Conservation (phyloP, 495 filamentous ascomycete genomes). For the Neurospora sp. region DNA sequence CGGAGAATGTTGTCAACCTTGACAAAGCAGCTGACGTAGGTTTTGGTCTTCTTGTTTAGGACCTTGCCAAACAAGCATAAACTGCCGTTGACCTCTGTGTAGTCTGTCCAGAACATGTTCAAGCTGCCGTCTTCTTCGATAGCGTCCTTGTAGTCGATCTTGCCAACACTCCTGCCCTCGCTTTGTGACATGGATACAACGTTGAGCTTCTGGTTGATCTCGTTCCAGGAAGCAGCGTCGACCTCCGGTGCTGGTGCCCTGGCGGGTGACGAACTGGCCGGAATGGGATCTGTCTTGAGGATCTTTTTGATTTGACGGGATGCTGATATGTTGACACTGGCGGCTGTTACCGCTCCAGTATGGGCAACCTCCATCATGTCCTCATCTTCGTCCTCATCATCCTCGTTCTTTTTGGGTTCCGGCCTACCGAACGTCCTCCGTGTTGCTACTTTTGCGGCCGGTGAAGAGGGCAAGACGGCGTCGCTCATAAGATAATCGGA, state of each 20-base stretch:
- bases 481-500: slow-evolving; percentile 67
- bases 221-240: slow-evolving; percentile 82
- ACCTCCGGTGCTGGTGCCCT: slow-evolving; percentile 45
- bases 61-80: slow-evolving; percentile 96
- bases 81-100: slow-evolving; percentile 84
- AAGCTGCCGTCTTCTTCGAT: slow-evolving; percentile 86
- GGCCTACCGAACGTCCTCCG: slow-evolving; percentile 46
- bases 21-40: slow-evolving; percentile 83
- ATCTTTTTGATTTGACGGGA: slow-evolving; percentile 70
- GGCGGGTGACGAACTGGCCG: slow-evolving; percentile 66
- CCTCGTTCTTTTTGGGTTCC: slow-evolving; percentile 52
- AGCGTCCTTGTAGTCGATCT: slow-evolving; percentile 68
- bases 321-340: slow-evolving; percentile 78
- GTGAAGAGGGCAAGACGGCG: slow-evolving; percentile 67
- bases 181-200: slow-evolving; percentile 56
- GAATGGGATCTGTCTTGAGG: slow-evolving; percentile 52
- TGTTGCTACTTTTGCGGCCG: slow-evolving; percentile 67
- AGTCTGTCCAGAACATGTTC: slow-evolving; percentile 95
- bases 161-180: slow-evolving; percentile 58
- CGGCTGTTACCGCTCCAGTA: slow-evolving; percentile 52
- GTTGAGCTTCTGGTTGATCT: slow-evolving; percentile 78
- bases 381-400: slow-evolving; percentile 64
- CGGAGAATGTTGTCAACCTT: slow-evolving; percentile 92
- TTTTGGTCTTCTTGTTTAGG: slow-evolving; percentile 70
- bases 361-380: slow-evolving; percentile 78